phyloP scores from a whole-genome alignment of 495 filamentous ascomycete species.

The Cladorrhinum samala region DNA sequence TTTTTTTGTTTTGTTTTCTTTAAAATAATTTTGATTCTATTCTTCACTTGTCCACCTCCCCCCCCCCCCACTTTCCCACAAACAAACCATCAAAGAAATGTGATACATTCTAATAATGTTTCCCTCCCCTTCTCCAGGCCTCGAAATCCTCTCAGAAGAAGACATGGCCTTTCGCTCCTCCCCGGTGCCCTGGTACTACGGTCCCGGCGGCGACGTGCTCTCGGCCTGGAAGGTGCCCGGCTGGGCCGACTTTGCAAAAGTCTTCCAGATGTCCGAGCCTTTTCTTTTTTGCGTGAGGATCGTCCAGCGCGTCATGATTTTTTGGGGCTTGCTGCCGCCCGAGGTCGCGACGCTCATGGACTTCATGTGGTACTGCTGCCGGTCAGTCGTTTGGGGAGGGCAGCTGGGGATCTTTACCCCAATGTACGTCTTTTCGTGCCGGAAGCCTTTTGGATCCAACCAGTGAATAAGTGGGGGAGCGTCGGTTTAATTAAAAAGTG shows the following conservation, averaged over 20 bases:
- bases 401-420: constrained; percentile 16
- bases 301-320: constrained; percentile 4
- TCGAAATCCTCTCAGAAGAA: constrained; percentile 11
- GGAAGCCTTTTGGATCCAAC: constrained; percentile 2
- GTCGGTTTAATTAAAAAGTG: too few species aligned
- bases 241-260: not conserved
- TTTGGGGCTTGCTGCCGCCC: constrained; percentile 1
- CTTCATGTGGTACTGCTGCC: constrained; percentile 19
- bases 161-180: constrained; percentile 13
- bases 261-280: constrained; percentile 10
- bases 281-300: constrained; percentile 3
- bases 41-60: too few species aligned
- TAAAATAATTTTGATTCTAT: too few species aligned
- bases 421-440: constrained; percentile 16
- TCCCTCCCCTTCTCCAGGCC: too few species aligned
- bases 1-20: too few species aligned
- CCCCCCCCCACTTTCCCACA: too few species aligned
- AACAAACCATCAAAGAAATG: not conserved
- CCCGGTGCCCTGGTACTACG: constrained; percentile 14
- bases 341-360: constrained; percentile 11
- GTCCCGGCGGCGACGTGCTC: constrained; percentile 13
- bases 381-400: constrained; percentile 8
- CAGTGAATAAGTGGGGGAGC: not conserved
- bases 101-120: too few species aligned
- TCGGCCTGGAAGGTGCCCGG: constrained; percentile 17